Conservation (phyloP, 2,329 filamentous ascomycete genomes). For the Diatrype stigma region DNA sequence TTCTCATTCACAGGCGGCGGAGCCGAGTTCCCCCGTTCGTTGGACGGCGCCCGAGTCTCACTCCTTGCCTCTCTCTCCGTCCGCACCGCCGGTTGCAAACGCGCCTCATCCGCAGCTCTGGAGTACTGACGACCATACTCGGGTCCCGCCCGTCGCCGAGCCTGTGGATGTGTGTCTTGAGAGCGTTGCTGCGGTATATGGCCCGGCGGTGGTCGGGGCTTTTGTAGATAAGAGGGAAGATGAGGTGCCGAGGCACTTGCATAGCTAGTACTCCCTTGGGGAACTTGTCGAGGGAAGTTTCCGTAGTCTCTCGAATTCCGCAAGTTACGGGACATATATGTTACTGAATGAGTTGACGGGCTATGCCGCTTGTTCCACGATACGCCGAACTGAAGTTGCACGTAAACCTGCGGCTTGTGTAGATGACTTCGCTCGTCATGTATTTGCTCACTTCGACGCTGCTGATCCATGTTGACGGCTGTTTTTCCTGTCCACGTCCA, state of each 20-base stretch:
- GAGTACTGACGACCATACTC: slow-evolving; percentile 14
- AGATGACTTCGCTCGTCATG: slow-evolving; percentile 22
- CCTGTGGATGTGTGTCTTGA: slow-evolving; percentile 2
- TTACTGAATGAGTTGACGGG: slow-evolving; percentile 40
- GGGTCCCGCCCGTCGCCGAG: slow-evolving; percentile 10
- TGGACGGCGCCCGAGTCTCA: slow-evolving; percentile 26
- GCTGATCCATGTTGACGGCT: slow-evolving; percentile 23
- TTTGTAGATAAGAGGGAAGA: slow-evolving; percentile 14
- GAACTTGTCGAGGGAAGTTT: slow-evolving; percentile 42
- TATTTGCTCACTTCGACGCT: slow-evolving; percentile 15
- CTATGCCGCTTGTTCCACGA: slow-evolving; percentile 43
- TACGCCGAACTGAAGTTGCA: slow-evolving; percentile 49
- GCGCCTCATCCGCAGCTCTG: slow-evolving; percentile 8
- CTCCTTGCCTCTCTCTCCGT: slow-evolving; percentile 14
- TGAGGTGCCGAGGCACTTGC: slow-evolving; percentile 25
- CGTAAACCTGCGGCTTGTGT: slow-evolving; percentile 41
- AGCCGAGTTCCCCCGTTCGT: slow-evolving; percentile 45
- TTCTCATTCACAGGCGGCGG: slow-evolving; percentile 44
- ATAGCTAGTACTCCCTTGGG: slow-evolving; percentile 42
- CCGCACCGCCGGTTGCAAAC: slow-evolving; percentile 8
- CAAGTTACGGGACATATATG: slow-evolving; percentile 43
- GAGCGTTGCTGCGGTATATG: slow-evolving; percentile 10
- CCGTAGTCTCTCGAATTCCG: slow-evolving; percentile 34
- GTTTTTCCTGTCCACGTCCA: slow-evolving; percentile 11
- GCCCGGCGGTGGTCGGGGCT: slow-evolving; percentile 10